Evolutionary conservation across 176 grass and related monocot species (phyloP), one percentile per base, ranked within the genome.

Genomic region (Zoysia pacifica): DNA sequence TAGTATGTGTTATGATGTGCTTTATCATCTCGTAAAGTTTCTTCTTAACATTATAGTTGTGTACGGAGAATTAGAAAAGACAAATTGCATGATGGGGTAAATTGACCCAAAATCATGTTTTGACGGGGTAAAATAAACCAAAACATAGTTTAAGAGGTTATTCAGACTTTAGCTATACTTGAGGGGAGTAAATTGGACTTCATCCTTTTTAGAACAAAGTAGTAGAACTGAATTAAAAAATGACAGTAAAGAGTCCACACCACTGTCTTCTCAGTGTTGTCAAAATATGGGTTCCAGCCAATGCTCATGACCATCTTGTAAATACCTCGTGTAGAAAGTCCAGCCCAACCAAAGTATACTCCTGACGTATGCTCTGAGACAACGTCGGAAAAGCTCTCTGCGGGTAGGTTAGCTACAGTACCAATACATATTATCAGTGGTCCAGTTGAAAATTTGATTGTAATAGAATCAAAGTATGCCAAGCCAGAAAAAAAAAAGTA

Each of bases 221-320:
- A 69, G 73, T 81, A 77, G 4, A 37, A 64, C 70, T 44, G 19
- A 55, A 50, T n/a, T 81, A 81, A 5, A 42, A 84, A 20, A 20
- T 14, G 35, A 49, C 50, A 55, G 41, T 46, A 80, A 43, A 71
- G 66, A 49, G 75, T 16, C 89, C 96, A 79, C 75, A 94, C 96
- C 48, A 95, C 84, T 45, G 92, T 94, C 87, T 98, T 98, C 85
- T 98, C 86, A 10, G 90, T 91, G 74, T 98, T 93, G 66, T 95
- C 88, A 19, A 98, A 98, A 85, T 94, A 98, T 37, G 92, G 92
- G 86, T 98, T 98, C 96, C 96, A 99, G 63, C 96, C 96, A 65
- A 99, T 91, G 72, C 92, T 99, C 92, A 99, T 99, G 79, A 91
- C 96, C 96, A 95, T 99, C 79, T 95, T 95, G 77, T 86, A 99